These are phyloP conservation scores for Leishmania major DNA, from an alignment of 208 protist genomes.

Conservation along the genomic window DNA sequence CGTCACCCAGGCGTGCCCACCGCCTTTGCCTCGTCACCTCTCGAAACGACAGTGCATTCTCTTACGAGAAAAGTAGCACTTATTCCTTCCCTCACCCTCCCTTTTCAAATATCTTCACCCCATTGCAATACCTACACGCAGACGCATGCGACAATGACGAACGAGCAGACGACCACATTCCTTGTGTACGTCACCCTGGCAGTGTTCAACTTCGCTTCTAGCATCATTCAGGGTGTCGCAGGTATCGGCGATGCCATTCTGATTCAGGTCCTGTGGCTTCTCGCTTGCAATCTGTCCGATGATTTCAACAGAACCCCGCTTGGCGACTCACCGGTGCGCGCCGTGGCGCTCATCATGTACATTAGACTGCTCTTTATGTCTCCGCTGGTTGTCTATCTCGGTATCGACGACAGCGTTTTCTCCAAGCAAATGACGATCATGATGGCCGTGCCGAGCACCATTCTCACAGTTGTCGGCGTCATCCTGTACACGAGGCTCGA, in stretches of 20 bases:
- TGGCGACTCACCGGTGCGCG: conserved; percentile 39
- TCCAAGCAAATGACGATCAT: conserved; percentile 53
- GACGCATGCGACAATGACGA: neutral
- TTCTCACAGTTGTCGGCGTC: conserved; percentile 51
- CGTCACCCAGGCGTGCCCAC: neutral
- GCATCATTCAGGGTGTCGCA: conserved; percentile 57
- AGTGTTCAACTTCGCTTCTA: conserved; percentile 48
- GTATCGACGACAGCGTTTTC: conserved; percentile 57
- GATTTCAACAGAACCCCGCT: conserved; percentile 48
- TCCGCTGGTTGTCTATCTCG: conserved; percentile 51
- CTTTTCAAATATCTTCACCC: neutral
- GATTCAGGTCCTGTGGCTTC: conserved; percentile 56
- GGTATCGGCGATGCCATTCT: conserved; percentile 69
- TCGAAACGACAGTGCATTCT: neutral
- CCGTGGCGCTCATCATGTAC: conserved; percentile 64
- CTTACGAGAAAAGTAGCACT: neutral
- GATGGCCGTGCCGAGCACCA: conserved; percentile 58
- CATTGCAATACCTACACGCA: neutral
- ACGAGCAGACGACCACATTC: conserved; percentile 16
- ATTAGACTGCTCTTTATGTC: conserved; percentile 61
- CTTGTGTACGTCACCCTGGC: conserved; percentile 40
- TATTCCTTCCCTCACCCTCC: neutral
- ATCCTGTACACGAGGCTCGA: conserved; percentile 38
- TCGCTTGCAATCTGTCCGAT: conserved; percentile 27
- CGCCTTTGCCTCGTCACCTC: neutral